A percentile compares a stretch with the other conserved stretches of the same genome.
phyloP scores from a whole-genome alignment of 306 rosid species.

The Prunus campanulata region DNA sequence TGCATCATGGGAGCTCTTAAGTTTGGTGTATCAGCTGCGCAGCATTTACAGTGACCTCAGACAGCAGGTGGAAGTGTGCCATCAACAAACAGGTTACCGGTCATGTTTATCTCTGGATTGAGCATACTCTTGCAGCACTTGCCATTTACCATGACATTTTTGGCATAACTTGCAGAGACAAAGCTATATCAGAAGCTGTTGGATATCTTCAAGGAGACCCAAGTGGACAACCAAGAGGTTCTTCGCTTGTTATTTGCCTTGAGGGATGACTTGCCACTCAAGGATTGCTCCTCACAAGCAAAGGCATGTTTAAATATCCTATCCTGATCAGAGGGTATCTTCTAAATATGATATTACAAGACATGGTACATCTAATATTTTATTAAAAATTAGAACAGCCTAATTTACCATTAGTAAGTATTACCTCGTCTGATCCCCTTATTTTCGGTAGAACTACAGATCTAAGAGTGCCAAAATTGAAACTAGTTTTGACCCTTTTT shows the following conservation, averaged over 20 bases:
- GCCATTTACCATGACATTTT: not conserved
- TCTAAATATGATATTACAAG: not conserved
- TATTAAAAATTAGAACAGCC: too few species aligned
- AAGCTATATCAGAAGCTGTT: constrained; percentile 40
- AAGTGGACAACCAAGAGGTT: constrained; percentile 50
- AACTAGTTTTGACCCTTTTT: constrained; percentile 3
- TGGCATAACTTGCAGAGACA: constrained; percentile 40
- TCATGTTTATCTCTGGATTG: not conserved
- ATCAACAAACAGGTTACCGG: constrained; percentile 27
- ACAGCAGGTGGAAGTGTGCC: constrained; percentile 31
- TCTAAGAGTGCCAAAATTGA: not conserved
- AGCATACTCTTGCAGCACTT: not conserved
- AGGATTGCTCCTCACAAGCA: constrained; percentile 42
- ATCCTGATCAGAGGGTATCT: constrained; percentile 1
- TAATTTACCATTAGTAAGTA: not conserved
- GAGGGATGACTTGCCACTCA: constrained; percentile 48
- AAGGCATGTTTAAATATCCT: constrained; percentile 28
- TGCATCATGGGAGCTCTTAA: constrained; percentile 42
- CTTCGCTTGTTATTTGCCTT: constrained; percentile 47
- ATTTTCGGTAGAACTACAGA: constrained; percentile 1
- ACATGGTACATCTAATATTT: not conserved
- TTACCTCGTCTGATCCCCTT: not conserved
- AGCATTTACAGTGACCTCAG: constrained; percentile 23
- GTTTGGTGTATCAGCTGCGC: constrained; percentile 28
- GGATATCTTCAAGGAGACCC: constrained; percentile 29